Evolutionary conservation across 2,329 filamentous ascomycete species (phyloP).

Genomic region (Xylaria sp.): DNA sequence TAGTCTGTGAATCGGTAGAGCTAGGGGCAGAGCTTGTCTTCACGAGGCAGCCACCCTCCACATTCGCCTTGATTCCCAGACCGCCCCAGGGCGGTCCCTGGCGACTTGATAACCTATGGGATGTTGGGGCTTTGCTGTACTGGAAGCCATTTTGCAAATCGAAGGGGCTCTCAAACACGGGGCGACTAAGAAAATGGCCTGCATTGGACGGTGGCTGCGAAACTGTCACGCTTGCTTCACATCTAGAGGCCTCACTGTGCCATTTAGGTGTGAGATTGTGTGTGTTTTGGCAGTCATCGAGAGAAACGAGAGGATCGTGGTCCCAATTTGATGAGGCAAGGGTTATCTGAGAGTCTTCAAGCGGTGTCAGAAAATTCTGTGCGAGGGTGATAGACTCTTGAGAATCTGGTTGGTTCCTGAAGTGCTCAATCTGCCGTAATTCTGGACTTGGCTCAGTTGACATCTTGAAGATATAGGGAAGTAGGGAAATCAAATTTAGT

Average conservation of each 20-base stretch:
- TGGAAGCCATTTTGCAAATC: conserved; percentile 33
- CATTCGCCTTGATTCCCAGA: not conserved
- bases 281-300: conserved; percentile 23
- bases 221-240: not conserved
- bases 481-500: too few relatives aligned
- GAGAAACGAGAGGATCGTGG: conserved; percentile 10
- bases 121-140: conserved; percentile 29
- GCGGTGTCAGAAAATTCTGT: conserved; percentile 20
- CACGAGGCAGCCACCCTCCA: not conserved
- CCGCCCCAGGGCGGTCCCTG: not conserved
- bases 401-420: not conserved
- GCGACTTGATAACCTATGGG: conserved; percentile 7
- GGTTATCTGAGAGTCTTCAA: conserved; percentile 26
- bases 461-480: conserved; percentile 6
- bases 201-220: not conserved
- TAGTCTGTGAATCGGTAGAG: not conserved
- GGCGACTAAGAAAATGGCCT: conserved; percentile 27
- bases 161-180: conserved; percentile 25
- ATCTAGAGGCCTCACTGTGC: not conserved
- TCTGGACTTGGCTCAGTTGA: not conserved
- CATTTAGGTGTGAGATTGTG: not conserved
- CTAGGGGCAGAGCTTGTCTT: not conserved
- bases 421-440: not conserved
- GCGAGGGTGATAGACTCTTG: conserved; percentile 11
- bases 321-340: not conserved